Conservation (phyloP, 2,329 filamentous ascomycete species). For the Diaporthe sp. region DNA sequence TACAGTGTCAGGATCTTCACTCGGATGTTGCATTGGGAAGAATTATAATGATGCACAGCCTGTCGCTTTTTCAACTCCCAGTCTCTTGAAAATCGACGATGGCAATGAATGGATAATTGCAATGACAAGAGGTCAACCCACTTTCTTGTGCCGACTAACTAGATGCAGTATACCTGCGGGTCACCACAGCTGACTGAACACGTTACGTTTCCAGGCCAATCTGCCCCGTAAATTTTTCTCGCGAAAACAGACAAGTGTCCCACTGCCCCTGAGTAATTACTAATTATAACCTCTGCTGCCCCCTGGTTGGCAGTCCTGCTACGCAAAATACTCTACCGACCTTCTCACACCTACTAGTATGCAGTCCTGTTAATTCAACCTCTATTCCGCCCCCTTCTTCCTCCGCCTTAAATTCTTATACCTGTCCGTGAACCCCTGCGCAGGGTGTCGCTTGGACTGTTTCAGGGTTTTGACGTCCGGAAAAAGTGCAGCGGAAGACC, state of each 20-base stretch:
- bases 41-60: too few species aligned
- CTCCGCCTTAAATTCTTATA: not conserved
- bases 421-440: not conserved
- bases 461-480: not conserved
- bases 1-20: not conserved
- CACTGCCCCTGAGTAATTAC: conserved; percentile 20
- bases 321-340: not conserved
- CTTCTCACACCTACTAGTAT: conserved; percentile 7
- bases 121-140: too few species aligned
- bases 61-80: not conserved
- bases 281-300: conserved; percentile 6
- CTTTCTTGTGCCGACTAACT: not conserved
- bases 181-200: not conserved
- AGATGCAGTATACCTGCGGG: not conserved
- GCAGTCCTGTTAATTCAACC: not conserved
- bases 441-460: not conserved
- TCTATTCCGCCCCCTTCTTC: not conserved
- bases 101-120: too few species aligned
- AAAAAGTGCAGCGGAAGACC: not conserved
- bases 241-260: not conserved
- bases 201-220: conserved; percentile 4
- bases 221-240: not conserved
- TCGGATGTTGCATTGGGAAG: not conserved
- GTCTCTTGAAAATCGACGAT: not conserved
- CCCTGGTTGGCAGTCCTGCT: not conserved